phyloP scores from a whole-genome alignment of 495 filamentous ascomycete genomes.

The Filosporella fistucella region DNA sequence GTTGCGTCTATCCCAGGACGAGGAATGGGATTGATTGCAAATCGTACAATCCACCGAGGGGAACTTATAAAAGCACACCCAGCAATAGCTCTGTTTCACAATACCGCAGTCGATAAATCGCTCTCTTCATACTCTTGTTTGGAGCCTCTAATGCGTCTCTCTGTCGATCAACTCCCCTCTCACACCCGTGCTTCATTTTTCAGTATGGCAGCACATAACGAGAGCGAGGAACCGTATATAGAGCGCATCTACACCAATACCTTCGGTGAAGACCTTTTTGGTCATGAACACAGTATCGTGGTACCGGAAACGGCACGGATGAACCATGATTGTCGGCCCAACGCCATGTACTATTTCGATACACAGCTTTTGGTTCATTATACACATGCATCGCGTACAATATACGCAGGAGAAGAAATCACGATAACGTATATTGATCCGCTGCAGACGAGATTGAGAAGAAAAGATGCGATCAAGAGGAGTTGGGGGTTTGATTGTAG shows the following conservation, averaged over 20 bases:
- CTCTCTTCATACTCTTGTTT: background rate
- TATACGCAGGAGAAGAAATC: conserved; percentile 16
- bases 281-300: conserved; percentile 16
- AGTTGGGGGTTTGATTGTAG: conserved; percentile 18
- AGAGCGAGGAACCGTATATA: conserved; percentile 9
- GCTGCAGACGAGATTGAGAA: conserved; percentile 1
- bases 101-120: conserved; percentile 10
- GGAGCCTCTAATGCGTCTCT: conserved; percentile 3
- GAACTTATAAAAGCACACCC: conserved; percentile 12
- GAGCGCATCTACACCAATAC: conserved; percentile 17
- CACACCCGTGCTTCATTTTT: background rate
- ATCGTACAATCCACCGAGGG: conserved; percentile 5
- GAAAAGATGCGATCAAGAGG: conserved; percentile 5
- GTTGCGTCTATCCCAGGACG: conserved; percentile 5
- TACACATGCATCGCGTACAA: conserved; percentile 16
- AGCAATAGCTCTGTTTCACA: conserved; percentile 9
- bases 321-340: conserved; percentile 21
- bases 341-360: conserved; percentile 20
- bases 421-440: conserved; percentile 20
- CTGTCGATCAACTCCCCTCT: conserved; percentile 13
- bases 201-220: conserved; percentile 14
- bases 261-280: conserved; percentile 15
- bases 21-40: conserved; percentile 16
- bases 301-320: conserved; percentile 20
- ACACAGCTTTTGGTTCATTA: conserved; percentile 7